phyloP scores from a whole-genome alignment of 179 eudicot species.

The Carnegiea gigantea region DNA sequence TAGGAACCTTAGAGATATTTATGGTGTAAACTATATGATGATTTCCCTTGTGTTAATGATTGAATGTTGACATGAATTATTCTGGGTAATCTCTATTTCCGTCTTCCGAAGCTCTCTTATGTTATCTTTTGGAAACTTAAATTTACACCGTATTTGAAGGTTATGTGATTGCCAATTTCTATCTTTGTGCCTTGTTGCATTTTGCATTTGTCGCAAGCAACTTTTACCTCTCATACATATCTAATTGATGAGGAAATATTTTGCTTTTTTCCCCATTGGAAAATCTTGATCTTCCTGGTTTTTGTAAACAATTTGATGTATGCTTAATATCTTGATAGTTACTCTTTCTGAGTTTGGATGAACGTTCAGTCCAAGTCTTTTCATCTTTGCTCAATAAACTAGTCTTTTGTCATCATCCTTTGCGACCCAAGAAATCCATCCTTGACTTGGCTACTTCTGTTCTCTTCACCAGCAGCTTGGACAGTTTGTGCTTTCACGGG shows the following conservation, averaged over 20 bases:
- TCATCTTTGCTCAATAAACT: background rate
- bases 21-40: too few relatives aligned
- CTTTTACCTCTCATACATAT: background rate
- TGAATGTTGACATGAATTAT: background rate
- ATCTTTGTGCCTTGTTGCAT: background rate
- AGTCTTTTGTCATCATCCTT: background rate
- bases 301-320: background rate
- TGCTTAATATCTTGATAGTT: background rate
- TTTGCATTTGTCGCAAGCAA: background rate
- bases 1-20: background rate
- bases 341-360: background rate
- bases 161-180: background rate
- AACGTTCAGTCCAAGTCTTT: background rate
- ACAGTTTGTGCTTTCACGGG: slow-evolving; percentile 68
- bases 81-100: background rate
- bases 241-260: background rate
- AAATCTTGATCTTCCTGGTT: background rate
- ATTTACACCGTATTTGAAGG: background rate
- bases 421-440: background rate
- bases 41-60: background rate
- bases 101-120: background rate
- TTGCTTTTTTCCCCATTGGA: background rate
- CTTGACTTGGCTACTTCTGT: slow-evolving; percentile 16
- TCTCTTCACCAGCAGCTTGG: slow-evolving; percentile 34
- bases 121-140: background rate